Evolutionary conservation across 345 rosid species (phyloP).

Genomic region (Capsella bursapastoris): DNA sequence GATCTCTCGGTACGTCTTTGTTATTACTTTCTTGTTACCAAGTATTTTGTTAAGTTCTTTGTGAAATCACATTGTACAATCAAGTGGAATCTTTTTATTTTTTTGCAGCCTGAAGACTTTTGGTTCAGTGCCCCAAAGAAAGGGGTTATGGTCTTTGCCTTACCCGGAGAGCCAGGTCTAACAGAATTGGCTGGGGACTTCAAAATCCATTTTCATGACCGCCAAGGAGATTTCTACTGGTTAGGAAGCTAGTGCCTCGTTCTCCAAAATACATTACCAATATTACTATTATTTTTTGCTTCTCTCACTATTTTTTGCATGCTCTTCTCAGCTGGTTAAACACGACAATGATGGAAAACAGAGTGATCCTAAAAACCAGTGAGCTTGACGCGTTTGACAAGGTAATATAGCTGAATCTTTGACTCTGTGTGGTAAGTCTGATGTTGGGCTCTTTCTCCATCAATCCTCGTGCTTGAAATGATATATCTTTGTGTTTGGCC

Average conservation of each 20-base stretch:
- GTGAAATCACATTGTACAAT: constrained; percentile 3
- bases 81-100: constrained; percentile 13
- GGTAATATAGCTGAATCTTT: constrained; percentile 47
- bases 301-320: constrained; percentile 29
- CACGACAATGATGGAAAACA: constrained; percentile 83
- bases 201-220: constrained; percentile 85
- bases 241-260: constrained; percentile 42
- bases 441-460: constrained; percentile 25
- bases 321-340: constrained; percentile 69
- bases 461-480: background rate
- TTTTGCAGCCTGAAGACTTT: constrained; percentile 75
- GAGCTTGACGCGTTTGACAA: constrained; percentile 85
- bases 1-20: constrained; percentile 64
- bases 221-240: constrained; percentile 97
- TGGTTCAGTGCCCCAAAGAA: constrained; percentile 93
- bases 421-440: constrained; percentile 5
- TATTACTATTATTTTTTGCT: background rate
- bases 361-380: constrained; percentile 61
- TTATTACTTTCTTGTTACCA: constrained; percentile 8
- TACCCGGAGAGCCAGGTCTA: constrained; percentile 90
- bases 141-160: constrained; percentile 87
- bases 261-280: constrained; percentile 5
- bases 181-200: constrained; percentile 80
- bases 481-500: constrained; percentile 25
- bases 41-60: constrained; percentile 10